Evolutionary conservation across 495 filamentous ascomycete species (phyloP).

Genomic region (Terfezia claveryi): DNA sequence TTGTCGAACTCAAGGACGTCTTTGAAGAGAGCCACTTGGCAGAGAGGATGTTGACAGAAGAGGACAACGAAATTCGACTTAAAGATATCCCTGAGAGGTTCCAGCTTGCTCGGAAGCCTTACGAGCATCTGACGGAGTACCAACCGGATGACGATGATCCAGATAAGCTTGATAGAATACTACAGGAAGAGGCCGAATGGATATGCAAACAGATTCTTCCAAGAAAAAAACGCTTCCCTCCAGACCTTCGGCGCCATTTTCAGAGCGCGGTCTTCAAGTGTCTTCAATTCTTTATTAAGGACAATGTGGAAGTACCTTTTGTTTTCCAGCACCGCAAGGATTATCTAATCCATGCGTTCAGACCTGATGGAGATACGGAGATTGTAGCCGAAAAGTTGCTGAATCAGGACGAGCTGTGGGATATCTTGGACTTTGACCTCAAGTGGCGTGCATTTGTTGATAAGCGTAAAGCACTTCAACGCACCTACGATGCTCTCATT

Average conservation of each 20-base stretch:
- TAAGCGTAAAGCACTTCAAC: conserved; percentile 65
- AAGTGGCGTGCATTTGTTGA: conserved; percentile 80
- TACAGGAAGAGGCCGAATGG: conserved; percentile 65
- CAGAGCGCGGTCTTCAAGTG: conserved; percentile 73
- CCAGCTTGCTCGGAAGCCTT: conserved; percentile 74
- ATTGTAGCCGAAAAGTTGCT: conserved; percentile 70
- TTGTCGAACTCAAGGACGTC: conserved; percentile 87
- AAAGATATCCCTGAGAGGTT: conserved; percentile 83
- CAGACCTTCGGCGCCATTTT: conserved; percentile 57
- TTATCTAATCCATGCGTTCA: conserved; percentile 82
- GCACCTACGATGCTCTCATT: conserved; percentile 50
- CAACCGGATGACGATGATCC: conserved; percentile 4
- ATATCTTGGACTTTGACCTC: conserved; percentile 78
- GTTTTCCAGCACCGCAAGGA: conserved; percentile 97
- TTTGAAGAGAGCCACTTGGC: conserved; percentile 88
- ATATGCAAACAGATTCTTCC: conserved; percentile 73
- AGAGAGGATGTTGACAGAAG: conserved; percentile 85
- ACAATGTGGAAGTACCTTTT: conserved; percentile 86
- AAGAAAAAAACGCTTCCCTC: conserved; percentile 45
- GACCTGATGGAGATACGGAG: conserved; percentile 47
- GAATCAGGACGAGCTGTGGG: conserved; percentile 83
- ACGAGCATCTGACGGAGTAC: conserved; percentile 48
- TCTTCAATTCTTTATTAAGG: conserved; percentile 80
- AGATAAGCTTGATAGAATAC: conserved; percentile 46
- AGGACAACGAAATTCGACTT: conserved; percentile 70